phyloP scores from a whole-genome alignment of 2,329 filamentous ascomycete genomes.

The Xylariomycetidae sp. region DNA sequence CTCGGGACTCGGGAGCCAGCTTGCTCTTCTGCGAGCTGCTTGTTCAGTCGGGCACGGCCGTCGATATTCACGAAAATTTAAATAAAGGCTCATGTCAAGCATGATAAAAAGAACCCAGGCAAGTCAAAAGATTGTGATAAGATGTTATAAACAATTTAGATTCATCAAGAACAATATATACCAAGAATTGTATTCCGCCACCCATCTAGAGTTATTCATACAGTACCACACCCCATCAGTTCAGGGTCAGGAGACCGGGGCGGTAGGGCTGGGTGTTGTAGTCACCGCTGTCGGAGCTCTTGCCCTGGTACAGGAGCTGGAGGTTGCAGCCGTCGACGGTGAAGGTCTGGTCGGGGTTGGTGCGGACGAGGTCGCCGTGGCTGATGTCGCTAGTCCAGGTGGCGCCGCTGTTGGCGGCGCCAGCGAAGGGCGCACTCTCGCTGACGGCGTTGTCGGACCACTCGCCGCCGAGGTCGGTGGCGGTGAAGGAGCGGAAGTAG shows the following conservation, averaged over 20 bases:
- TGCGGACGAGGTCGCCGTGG: conserved; percentile 29
- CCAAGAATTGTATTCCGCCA: too few relatives aligned
- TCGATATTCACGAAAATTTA: too few relatives aligned
- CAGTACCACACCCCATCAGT: too few relatives aligned
- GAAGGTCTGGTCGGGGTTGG: conserved; percentile 31
- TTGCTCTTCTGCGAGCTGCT: too few relatives aligned
- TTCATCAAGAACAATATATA: too few relatives aligned
- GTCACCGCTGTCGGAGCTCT: conserved; percentile 21
- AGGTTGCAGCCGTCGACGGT: conserved; percentile 28
- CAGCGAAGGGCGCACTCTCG: conserved; percentile 32
- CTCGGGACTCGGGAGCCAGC: too few relatives aligned
- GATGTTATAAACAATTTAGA: too few relatives aligned
- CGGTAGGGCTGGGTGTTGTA: conserved; percentile 35
- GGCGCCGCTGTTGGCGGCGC: conserved; percentile 27
- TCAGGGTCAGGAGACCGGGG: conserved; percentile 25
- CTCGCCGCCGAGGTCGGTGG: conserved; percentile 23
- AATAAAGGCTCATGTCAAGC: too few relatives aligned
- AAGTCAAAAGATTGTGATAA: too few relatives aligned
- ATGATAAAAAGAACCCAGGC: too few relatives aligned
- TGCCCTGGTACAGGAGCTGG: conserved; percentile 34
- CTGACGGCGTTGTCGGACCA: conserved; percentile 31
- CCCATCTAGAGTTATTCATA: too few relatives aligned
- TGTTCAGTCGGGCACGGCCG: too few relatives aligned
- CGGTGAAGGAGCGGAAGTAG: conserved; percentile 36
- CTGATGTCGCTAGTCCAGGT: conserved; percentile 32